A percentile compares a stretch with the other conserved stretches of the same genome.
Conservation (phyloP, 1,284 basidiomycete species). For the Tausonia pullulans region DNA sequence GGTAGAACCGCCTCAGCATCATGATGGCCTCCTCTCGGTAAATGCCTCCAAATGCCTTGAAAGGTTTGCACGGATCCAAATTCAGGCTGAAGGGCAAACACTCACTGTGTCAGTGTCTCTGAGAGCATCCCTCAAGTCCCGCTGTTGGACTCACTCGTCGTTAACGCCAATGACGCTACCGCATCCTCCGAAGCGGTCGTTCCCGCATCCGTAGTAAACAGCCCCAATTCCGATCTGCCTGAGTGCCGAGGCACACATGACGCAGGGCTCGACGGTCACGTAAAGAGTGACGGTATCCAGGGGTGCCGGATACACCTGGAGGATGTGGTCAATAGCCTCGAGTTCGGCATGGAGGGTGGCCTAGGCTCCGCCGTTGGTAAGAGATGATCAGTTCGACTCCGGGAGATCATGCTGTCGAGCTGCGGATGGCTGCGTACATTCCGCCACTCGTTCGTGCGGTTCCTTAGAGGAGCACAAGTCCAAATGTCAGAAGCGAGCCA, state of each 20-base stretch:
- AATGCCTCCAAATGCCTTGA: conserved; percentile 70
- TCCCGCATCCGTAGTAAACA: conserved; percentile 88
- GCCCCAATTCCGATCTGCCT: conserved; percentile 83
- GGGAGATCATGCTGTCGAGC: background rate
- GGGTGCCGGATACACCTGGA: conserved; percentile 51
- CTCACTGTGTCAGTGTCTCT: background rate
- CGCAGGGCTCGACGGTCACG: conserved; percentile 97
- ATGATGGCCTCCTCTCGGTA: conserved; percentile 89
- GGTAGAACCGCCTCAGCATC: conserved; percentile 83
- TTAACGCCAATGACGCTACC: conserved; percentile 89
- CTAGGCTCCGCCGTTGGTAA: conserved; percentile 37
- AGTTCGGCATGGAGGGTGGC: conserved; percentile 96
- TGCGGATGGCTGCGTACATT: conserved; percentile 48
- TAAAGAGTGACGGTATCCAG: conserved; percentile 77
- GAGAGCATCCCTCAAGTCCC: background rate
- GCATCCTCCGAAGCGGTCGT: conserved; percentile 95
- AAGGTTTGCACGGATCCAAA: conserved; percentile 35
- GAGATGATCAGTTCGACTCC: conserved; percentile 2
- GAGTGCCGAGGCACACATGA: conserved; percentile 96
- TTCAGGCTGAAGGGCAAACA: background rate
- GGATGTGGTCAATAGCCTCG: conserved; percentile 86
- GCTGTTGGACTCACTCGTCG: conserved; percentile 44
- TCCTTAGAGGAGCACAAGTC: conserved; percentile 37
- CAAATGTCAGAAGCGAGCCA: no score
- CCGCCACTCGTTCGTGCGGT: conserved; percentile 85